Conservation (phyloP, 305 asterid genomes). For the Fraxinus paxiana region DNA sequence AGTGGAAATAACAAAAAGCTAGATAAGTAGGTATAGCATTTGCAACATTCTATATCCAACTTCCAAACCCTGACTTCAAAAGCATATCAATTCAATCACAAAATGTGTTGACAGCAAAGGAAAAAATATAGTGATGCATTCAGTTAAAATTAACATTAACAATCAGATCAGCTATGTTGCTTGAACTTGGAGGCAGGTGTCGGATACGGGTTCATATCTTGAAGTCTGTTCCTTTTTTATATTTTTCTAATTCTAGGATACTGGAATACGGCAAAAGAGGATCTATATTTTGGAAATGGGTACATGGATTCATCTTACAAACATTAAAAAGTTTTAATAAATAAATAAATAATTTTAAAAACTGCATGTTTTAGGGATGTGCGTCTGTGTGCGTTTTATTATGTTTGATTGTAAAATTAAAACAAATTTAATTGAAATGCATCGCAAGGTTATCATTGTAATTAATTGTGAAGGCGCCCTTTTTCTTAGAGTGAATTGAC, state of each 20-base stretch:
- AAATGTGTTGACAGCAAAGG: not conserved
- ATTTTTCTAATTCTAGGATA: not conserved
- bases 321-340: not conserved
- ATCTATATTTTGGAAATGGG: not conserved
- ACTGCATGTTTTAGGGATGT: not conserved
- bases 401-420: not conserved
- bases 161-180: not conserved
- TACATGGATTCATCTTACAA: not conserved
- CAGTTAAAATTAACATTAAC: not conserved
- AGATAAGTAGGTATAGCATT: not conserved
- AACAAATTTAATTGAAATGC: not conserved
- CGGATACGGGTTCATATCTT: not conserved
- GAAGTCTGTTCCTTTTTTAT: not conserved
- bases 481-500: not conserved
- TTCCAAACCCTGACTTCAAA: not conserved
- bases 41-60: not conserved
- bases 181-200: not conserved
- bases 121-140: not conserved
- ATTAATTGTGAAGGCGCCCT: not conserved
- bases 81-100: not conserved
- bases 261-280: not conserved
- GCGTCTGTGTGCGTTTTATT: not conserved
- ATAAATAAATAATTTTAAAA: not conserved
- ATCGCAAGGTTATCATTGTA: not conserved
- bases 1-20: not conserved